Base-by-base conservation (phyloP, 768 basidiomycete genomes). In the Boletus coccyginus region DNA sequence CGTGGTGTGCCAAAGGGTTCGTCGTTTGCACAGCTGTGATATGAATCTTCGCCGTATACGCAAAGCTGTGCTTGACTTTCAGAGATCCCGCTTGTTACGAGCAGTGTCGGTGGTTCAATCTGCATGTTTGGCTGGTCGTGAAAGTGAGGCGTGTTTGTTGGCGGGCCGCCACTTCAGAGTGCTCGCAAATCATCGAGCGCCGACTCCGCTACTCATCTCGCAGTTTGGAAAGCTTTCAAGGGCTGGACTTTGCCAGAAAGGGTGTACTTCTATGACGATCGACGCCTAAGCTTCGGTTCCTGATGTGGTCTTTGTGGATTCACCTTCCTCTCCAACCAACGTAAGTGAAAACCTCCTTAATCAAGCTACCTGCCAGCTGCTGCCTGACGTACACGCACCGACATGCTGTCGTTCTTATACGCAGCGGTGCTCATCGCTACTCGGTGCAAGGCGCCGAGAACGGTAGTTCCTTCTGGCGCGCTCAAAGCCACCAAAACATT, bases 251-350 rank as follows among this genome's bases (percentile, higher is more conserved):
- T 60, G 24, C 66, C 62, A 32, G 54, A 66, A 61, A 38, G 13
- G 53, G 59, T 33, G 33, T 12, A 41, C 61, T 70, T 65, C 63
- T 67, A 56, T 50, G 50, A 50, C 55, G 67, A 68, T 68, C 67
- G 60, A 63, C 63, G 50, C 46, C 45, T 44, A 63, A 68, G 58
- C 60, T 67, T 62, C 60, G 57, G 63, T 68, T 60, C 68, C 61
- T 61, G 59, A 65, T 61, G 45, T 52, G 40, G 57, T 45, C 67
- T 45, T n/a, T 52, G 27, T 41, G 21, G 50, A 41, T 58, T 38
- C 45, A 43, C 52, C 39, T 59, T 53, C 41, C 39, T 58, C 56
- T 58, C 50, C 33, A 29, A 48, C 56, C 54, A 53, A 62, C 52
- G 55, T 57, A 60, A 58, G 50, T 58, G 46, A 49, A 40, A 46